Conservation (phyloP, 768 basidiomycete genomes). For the Xerocomellus amylosporus region DNA sequence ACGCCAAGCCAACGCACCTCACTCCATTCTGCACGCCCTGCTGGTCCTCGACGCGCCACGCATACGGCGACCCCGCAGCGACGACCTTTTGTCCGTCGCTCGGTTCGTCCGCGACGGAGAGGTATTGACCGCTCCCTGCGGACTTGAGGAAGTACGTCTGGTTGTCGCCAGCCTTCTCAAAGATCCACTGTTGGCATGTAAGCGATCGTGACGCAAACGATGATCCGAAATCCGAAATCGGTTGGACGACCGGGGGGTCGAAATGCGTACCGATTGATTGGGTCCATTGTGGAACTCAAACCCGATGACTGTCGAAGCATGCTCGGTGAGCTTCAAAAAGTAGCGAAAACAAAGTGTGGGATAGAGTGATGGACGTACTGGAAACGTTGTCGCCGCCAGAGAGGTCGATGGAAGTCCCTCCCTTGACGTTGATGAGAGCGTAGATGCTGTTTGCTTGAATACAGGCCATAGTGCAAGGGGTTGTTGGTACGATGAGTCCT, state of each 20-base stretch:
- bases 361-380: conserved; percentile 32
- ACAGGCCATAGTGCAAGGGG: conserved; percentile 13
- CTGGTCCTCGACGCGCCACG: conserved; percentile 54
- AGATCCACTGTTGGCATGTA: conserved; percentile 30
- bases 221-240: not conserved
- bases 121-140: conserved; percentile 38
- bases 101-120: conserved; percentile 33
- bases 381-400: conserved; percentile 50
- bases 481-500: not conserved
- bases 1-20: conserved; percentile 36
- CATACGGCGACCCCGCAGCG: conserved; percentile 34
- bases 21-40: conserved; percentile 33
- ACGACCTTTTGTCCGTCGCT: conserved; percentile 42
- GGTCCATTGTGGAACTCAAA: conserved; percentile 39
- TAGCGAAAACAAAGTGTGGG: too few species aligned
- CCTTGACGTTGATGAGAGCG: conserved; percentile 49
- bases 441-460: conserved; percentile 40
- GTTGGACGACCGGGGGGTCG: too few species aligned
- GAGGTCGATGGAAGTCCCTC: conserved; percentile 52
- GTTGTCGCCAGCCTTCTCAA: conserved; percentile 27
- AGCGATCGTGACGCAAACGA: too few species aligned
- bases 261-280: conserved; percentile 46
- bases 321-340: not conserved
- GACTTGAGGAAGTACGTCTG: conserved; percentile 44
- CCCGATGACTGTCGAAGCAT: conserved; percentile 43